Percentiles rank a stretch among this genome's conserved stretches.
Conservation (phyloP, 805 yeast species). For the Saccharomycopsis babjevae region DNA sequence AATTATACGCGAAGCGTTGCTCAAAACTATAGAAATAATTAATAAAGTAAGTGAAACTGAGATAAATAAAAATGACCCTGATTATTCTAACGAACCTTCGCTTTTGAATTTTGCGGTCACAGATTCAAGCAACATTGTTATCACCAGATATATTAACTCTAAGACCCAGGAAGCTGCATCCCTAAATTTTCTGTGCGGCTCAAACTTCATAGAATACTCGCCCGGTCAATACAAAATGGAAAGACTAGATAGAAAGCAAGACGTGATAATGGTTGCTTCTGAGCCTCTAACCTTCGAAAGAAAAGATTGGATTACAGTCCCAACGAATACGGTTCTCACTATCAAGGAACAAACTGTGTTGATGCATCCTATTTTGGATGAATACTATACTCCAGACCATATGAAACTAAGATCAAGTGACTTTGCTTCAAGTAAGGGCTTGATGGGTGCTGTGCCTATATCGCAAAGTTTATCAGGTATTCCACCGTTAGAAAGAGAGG, state of each 20-base stretch:
- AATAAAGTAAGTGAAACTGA: slow-evolving; percentile 72
- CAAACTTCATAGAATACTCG: slow-evolving; percentile 77
- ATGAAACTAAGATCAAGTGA: slow-evolving; percentile 59
- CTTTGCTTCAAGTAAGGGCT: slow-evolving; percentile 83
- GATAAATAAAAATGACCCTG: slow-evolving; percentile 27
- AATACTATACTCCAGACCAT: slow-evolving; percentile 71
- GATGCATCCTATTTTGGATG: slow-evolving; percentile 85
- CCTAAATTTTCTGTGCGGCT: slow-evolving; percentile 86
- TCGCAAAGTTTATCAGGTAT: slow-evolving; percentile 34
- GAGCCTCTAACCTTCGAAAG: slow-evolving; percentile 96
- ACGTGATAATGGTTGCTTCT: slow-evolving; percentile 91
- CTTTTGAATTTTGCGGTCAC: slow-evolving; percentile 89
- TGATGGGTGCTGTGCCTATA: slow-evolving; percentile 82
- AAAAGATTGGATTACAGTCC: slow-evolving; percentile 96
- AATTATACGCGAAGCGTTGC: slow-evolving; percentile 55
- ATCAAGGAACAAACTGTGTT: slow-evolving; percentile 78
- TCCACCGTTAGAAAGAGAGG: slow-evolving; percentile 76
- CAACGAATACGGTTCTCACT: slow-evolving; percentile 80
- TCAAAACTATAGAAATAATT: slow-evolving; percentile 62
- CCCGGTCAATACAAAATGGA: slow-evolving; percentile 95
- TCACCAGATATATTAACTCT: slow-evolving; percentile 81
- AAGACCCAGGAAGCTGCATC: slow-evolving; percentile 94
- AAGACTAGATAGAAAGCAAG: slow-evolving; percentile 82
- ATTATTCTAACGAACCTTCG: slow-evolving; percentile 53
- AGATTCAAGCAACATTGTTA: slow-evolving; percentile 80